Conservation (phyloP, 352 stramenopile genomes). For the Aphanomyces astaci region DNA sequence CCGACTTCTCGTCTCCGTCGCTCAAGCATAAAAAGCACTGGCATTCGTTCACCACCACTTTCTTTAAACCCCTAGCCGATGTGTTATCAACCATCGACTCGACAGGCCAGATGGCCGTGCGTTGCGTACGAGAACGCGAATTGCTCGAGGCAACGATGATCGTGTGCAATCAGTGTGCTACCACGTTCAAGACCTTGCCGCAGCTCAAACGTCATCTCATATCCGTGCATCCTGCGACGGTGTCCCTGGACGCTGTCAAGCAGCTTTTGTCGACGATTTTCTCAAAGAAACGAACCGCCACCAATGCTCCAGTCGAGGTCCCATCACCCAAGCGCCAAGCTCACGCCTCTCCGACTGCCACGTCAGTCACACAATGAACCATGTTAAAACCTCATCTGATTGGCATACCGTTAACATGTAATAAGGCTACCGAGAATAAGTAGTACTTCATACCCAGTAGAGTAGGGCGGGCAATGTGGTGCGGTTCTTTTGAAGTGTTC, state of each 20-base stretch:
- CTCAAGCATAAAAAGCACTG: slow-evolving; percentile 40
- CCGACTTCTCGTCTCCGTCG: slow-evolving; percentile 32
- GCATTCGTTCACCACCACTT: slow-evolving; percentile 37
- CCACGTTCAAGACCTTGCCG: slow-evolving; percentile 9
- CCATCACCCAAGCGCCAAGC: background rate
- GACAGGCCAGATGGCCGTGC: slow-evolving; percentile 25
- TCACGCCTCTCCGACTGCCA: background rate
- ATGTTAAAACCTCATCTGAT: too few species aligned
- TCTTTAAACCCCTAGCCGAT: slow-evolving; percentile 28
- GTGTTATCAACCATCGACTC: slow-evolving; percentile 24
- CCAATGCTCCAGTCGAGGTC: background rate
- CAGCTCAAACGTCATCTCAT: slow-evolving; percentile 27
- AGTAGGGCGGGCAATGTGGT: too few species aligned
- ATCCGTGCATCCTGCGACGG: background rate
- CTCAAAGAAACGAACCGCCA: slow-evolving; percentile 4
- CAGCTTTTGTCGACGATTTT: background rate
- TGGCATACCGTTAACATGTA: too few species aligned
- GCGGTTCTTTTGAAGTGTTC: too few species aligned
- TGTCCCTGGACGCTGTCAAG: background rate
- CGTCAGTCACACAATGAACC: too few species aligned
- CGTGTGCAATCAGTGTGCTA: slow-evolving; percentile 24
- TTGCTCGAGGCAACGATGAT: slow-evolving; percentile 12
- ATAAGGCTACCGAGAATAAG: too few species aligned
- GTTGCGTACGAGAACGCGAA: background rate
- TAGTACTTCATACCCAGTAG: too few species aligned